Percentiles rank a stretch among this genome's conserved stretches.
Conservation (phyloP, 768 basidiomycete genomes). For the Phlegmacium glaucopus region DNA sequence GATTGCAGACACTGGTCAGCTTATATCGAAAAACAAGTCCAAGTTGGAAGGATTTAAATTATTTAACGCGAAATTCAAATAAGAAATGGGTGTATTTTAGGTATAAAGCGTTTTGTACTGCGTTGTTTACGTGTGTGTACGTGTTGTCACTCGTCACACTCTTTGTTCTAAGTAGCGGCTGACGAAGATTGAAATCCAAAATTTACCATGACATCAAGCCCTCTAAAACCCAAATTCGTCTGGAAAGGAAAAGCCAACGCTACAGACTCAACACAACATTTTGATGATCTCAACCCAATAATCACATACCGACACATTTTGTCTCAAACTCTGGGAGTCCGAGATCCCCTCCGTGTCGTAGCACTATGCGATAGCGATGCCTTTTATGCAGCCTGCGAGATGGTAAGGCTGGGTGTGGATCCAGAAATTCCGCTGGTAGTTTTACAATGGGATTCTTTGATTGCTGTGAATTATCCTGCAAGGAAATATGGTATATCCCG, state of each 20-base stretch:
- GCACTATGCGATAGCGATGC: slow-evolving; percentile 91
- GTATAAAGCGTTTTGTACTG: not conserved
- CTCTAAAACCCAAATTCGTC: slow-evolving; percentile 14
- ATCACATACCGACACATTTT: slow-evolving; percentile 82
- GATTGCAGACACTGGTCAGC: not conserved
- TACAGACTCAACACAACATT: slow-evolving; percentile 33
- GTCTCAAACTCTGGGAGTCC: slow-evolving; percentile 62
- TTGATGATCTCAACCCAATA: slow-evolving; percentile 56
- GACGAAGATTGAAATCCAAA: too few species aligned
- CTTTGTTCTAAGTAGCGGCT: too few species aligned
- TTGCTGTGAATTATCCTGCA: slow-evolving; percentile 96
- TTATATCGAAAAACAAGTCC: too few species aligned
- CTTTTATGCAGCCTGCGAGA: slow-evolving; percentile 85
- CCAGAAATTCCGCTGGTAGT: slow-evolving; percentile 72
- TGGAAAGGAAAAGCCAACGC: slow-evolving; percentile 49
- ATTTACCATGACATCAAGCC: slow-evolving; percentile 3
- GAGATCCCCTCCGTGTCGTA: slow-evolving; percentile 78
- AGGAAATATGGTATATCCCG: slow-evolving; percentile 91
- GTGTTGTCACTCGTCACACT: slow-evolving; percentile 10
- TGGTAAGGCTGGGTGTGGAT: slow-evolving; percentile 66
- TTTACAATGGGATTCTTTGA: slow-evolving; percentile 83
- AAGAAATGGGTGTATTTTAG: too few species aligned
- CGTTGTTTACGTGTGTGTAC: slow-evolving; percentile 14
- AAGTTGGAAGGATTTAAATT: too few species aligned
- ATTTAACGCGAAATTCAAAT: too few species aligned